Percentiles rank a stretch among this genome's conserved stretches.
Conservation (phyloP, 2,329 filamentous ascomycete genomes). For the Chalara sp. region DNA sequence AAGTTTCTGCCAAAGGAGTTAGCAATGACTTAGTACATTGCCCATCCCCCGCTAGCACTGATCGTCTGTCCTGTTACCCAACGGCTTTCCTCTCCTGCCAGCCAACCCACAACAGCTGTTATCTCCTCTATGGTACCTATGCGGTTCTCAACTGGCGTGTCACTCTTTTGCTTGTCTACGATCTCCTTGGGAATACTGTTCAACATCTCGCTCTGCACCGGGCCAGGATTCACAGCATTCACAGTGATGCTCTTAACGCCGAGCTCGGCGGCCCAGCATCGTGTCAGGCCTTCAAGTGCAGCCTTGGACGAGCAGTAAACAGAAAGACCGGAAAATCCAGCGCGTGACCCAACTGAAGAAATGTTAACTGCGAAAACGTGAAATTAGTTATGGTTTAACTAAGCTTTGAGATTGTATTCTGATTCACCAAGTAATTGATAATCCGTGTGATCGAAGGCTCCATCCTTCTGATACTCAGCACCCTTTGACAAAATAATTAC, state of each 20-base stretch:
- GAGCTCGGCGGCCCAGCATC: constrained; percentile 41
- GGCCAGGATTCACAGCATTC: constrained; percentile 4
- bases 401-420: too few species aligned
- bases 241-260: constrained; percentile 5
- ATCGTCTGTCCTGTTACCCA: constrained; percentile 5
- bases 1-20: not conserved
- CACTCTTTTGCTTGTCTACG: not conserved
- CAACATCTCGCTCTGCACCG: constrained; percentile 2
- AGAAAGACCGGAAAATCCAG: not conserved
- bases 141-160: constrained; percentile 1
- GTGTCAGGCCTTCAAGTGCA: constrained; percentile 52
- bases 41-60: constrained; percentile 5
- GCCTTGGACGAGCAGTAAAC: constrained; percentile 52
- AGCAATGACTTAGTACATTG: not conserved
- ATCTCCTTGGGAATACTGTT: not conserved
- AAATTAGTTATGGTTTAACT: too few species aligned
- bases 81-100: constrained; percentile 2
- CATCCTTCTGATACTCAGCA: too few species aligned
- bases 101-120: constrained; percentile 1
- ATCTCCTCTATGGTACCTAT: constrained; percentile 4
- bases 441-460: too few species aligned
- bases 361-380: constrained; percentile 34
- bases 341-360: not conserved
- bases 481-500: too few species aligned
- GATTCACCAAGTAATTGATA: too few species aligned